Evolutionary conservation across 2,329 filamentous ascomycete genomes (phyloP).

Genomic region (Penicillium sp.): DNA sequence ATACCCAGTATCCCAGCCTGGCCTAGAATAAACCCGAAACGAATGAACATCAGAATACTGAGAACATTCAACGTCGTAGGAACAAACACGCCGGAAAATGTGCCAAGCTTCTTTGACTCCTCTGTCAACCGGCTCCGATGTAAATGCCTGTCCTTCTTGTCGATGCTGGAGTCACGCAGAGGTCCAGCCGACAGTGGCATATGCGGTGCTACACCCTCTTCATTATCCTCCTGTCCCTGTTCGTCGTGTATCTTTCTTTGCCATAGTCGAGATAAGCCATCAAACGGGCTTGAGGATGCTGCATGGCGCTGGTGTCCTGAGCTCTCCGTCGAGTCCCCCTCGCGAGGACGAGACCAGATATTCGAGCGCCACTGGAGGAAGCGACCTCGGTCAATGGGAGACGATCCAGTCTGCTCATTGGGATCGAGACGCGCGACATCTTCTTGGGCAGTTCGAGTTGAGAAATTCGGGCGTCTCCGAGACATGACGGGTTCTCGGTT

Average conservation of each 20-base stretch:
- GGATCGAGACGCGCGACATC: conserved; percentile 36
- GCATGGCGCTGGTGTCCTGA: conserved; percentile 17
- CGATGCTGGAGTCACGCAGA: conserved; percentile 25
- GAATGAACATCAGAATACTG: conserved; percentile 87
- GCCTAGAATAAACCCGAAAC: conserved; percentile 79
- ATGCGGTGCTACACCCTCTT: conserved; percentile 10
- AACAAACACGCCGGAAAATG: conserved; percentile 75
- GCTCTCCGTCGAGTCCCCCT: conserved; percentile 19
- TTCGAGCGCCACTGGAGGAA: conserved; percentile 22
- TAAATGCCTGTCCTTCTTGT: conserved; percentile 31
- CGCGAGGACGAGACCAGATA: conserved; percentile 23
- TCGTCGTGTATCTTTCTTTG: conserved; percentile 9
- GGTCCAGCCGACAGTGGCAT: conserved; percentile 18
- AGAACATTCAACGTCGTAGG: conserved; percentile 85
- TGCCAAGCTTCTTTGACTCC: conserved; percentile 62
- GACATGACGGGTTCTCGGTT: conserved; percentile 25
- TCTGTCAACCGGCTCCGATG: conserved; percentile 26
- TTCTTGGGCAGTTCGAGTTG: conserved; percentile 36
- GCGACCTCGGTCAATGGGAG: conserved; percentile 21
- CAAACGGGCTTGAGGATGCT: conserved; percentile 20
- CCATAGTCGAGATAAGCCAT: conserved; percentile 27
- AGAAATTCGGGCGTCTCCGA: conserved; percentile 39
- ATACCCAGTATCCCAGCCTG: conserved; percentile 76
- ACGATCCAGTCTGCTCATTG: conserved; percentile 23
- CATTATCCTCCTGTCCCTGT: conserved; percentile 6